These are phyloP conservation scores for Chiua sp. DNA, from an alignment of 1,284 basidiomycete genomes.

Conservation along the genomic window DNA sequence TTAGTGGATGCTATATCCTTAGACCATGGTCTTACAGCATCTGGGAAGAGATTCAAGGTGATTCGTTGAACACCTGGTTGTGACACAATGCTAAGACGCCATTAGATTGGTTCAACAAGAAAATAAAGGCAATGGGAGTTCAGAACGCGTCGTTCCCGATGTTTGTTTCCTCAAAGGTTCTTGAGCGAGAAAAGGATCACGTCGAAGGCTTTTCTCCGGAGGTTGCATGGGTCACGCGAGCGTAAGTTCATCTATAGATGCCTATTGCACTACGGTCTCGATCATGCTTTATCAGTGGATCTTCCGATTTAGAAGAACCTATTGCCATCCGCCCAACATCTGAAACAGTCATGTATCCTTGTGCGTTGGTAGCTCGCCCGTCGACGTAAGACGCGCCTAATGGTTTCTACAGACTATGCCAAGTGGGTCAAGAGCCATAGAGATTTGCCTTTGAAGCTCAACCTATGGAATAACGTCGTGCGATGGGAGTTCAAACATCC, in stretches of 20 bases:
- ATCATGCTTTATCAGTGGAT: constrained; percentile 63
- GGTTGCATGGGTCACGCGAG: constrained; percentile 98
- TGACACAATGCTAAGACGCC: constrained; percentile 5
- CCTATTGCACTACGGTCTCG: background rate
- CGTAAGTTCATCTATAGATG: constrained; percentile 58
- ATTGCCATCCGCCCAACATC: constrained; percentile 99
- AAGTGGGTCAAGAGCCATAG: constrained; percentile 99
- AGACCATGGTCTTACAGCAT: constrained; percentile 98
- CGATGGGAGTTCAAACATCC: constrained; percentile 99
- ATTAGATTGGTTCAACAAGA: constrained; percentile 87
- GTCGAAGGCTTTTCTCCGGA: constrained; percentile 99
- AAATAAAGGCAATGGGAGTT: constrained; percentile 95
- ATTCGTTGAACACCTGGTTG: constrained; percentile 46
- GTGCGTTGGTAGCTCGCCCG: constrained; percentile 47
- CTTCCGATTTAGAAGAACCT: constrained; percentile 94
- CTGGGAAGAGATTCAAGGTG: constrained; percentile 96
- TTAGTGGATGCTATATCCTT: constrained; percentile 98
- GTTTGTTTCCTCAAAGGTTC: constrained; percentile 94
- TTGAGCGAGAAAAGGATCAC: constrained; percentile 98
- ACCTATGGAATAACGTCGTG: constrained; percentile 99
- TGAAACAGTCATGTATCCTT: constrained; percentile 98
- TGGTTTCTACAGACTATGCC: constrained; percentile 68
- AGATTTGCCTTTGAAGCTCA: constrained; percentile 96
- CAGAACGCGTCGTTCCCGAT: constrained; percentile 99
- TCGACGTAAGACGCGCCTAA: constrained; percentile 8